phyloP scores from a whole-genome alignment of 129 eudicot species.

The Helichrysum umbraculigerum region DNA sequence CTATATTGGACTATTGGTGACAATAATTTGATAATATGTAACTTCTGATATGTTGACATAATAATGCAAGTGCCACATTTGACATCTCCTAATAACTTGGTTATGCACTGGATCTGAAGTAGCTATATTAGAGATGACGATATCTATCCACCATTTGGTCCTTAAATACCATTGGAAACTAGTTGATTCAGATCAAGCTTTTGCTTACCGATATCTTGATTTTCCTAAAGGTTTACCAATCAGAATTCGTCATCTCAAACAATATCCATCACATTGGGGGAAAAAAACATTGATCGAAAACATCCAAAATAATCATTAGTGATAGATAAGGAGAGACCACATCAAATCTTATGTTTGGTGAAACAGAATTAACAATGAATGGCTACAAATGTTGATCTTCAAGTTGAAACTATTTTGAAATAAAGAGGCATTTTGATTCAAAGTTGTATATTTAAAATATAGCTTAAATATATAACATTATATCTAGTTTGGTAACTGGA shows the following conservation, averaged over 20 bases:
- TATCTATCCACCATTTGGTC: slow-evolving; percentile 73
- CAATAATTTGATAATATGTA: no score
- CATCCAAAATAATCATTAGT: slow-evolving; percentile 3
- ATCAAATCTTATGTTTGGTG: slow-evolving; percentile 36
- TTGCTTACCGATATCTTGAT: slow-evolving; percentile 81
- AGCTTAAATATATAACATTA: no score
- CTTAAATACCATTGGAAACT: slow-evolving; percentile 69
- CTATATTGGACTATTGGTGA: no score
- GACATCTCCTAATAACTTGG: slow-evolving; percentile 83
- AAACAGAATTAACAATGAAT: slow-evolving; percentile 33
- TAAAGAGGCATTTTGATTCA: neutral
- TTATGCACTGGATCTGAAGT: slow-evolving; percentile 85
- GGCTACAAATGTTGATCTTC: slow-evolving; percentile 24
- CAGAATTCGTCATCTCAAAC: slow-evolving; percentile 34
- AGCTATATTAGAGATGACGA: slow-evolving; percentile 88
- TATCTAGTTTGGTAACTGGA: no score
- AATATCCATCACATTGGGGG: neutral
- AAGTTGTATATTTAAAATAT: no score
- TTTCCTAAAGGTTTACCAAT: slow-evolving; percentile 86
- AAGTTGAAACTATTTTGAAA: slow-evolving; percentile 21
- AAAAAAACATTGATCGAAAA: neutral
- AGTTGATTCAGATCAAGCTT: slow-evolving; percentile 59
- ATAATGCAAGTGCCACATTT: no score
- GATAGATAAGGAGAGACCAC: slow-evolving; percentile 28
- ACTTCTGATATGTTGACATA: no score